Evolutionary conservation across 306 rosid genomes (phyloP), one percentile per base, ranked within the genome.

Genomic region (Luffa aegyptiaca): DNA sequence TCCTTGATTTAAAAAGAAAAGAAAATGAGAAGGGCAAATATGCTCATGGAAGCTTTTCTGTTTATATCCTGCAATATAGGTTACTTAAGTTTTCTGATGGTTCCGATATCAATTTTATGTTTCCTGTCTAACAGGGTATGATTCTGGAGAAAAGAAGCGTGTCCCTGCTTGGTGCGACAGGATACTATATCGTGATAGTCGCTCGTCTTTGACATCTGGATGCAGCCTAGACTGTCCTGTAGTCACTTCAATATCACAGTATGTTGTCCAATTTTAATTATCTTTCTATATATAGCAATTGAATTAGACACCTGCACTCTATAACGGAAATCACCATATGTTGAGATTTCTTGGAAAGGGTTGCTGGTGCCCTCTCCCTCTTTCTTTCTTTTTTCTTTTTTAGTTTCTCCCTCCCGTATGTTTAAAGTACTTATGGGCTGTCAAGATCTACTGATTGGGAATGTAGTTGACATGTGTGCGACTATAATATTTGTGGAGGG

Each of bases 141-240:
- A 94, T 91, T 92, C 98, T 79, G 97, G 98, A 81, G 98, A 94
- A 83, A 94, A 94, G 92, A 94, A 91, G 91, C 97, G 98, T 53
- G 84, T 92, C 78, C 98, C 98, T 77, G 98, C 98, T 66, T 94
- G 98, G 98, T 94, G 98, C 78, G 98, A 94, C 88, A 86, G 98
- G 90, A 92, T 94, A 83, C 81, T 94, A 63, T 92, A 92, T 82
- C 98, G 97, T 80, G 98, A 94, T 81, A 87, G 91, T 84, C 88
- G 96, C 74, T 81, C 90, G 82, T 74, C 91, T 42, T 80, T 73
- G 80, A 83, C 61, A 45, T 86, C 92, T 79, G 93, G 88, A 74
- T 94, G 97, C 90, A 80, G 91, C 86, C 86, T 94, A 82, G 91
- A 86, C 75, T 92, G 91, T 75, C 98, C 98, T 46, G 89, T 92